Percentiles rank a stretch among this genome's conserved stretches.
Conservation (phyloP, 1,139 yeast species). For the Magnusiomyces magnusii region DNA sequence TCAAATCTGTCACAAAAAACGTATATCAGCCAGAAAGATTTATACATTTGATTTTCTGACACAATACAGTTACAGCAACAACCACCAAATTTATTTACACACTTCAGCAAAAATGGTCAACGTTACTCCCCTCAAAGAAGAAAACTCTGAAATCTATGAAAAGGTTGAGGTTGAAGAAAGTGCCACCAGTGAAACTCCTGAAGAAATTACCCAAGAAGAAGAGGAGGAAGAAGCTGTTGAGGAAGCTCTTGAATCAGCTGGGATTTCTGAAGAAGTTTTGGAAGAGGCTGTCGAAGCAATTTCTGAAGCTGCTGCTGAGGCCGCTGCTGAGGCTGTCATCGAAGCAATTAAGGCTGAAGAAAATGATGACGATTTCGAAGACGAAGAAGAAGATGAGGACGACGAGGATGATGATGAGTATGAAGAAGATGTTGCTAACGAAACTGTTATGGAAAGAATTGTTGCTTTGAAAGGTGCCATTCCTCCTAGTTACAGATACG, state of each 20-base stretch:
- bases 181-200: not conserved
- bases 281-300: conserved; percentile 2
- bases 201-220: conserved; percentile 7
- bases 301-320: conserved; percentile 11
- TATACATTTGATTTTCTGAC: too few species aligned
- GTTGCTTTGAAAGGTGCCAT: conserved; percentile 86
- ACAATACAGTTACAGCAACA: too few species aligned
- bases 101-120: conserved; percentile 46
- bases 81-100: not conserved
- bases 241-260: conserved; percentile 1
- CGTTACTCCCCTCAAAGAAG: conserved; percentile 55
- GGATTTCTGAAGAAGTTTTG: not conserved
- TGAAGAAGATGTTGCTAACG: conserved; percentile 73
- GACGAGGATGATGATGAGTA: conserved; percentile 60
- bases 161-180: conserved; percentile 1
- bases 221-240: conserved; percentile 15
- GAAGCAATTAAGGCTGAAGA: conserved; percentile 17
- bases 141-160: conserved; percentile 16
- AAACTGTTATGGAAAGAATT: conserved; percentile 78
- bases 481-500: conserved; percentile 77
- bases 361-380: conserved; percentile 15
- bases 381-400: conserved; percentile 24
- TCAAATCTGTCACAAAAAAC: not conserved
- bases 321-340: conserved; percentile 17
- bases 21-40: too few species aligned